Percentiles rank a stretch among this genome's conserved stretches.
Evolutionary conservation across 305 asterid species (phyloP).

Genomic region (Coffea humblotiana): DNA sequence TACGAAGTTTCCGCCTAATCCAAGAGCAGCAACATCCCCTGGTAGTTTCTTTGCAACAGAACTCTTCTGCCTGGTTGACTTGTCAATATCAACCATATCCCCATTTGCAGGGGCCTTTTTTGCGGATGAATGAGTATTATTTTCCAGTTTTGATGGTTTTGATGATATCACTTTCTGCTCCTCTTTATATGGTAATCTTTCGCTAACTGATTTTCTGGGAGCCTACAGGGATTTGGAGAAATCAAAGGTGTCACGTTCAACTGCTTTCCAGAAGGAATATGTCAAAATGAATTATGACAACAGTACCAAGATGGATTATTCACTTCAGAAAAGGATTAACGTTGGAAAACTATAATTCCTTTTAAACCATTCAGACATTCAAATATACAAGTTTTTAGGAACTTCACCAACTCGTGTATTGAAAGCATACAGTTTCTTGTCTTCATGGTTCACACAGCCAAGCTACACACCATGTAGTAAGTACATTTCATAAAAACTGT

Average conservation of each 20-base stretch:
- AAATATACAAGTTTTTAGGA: neutral
- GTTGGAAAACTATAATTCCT: neutral
- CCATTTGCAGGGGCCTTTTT: constrained; percentile 51
- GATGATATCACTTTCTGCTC: constrained; percentile 45
- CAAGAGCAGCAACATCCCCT: constrained; percentile 56
- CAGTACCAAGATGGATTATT: neutral
- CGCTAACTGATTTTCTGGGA: constrained; percentile 72
- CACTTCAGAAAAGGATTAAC: neutral
- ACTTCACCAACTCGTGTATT: neutral
- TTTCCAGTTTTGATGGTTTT: constrained; percentile 61
- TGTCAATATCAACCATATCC: constrained; percentile 48
- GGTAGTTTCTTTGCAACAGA: constrained; percentile 53
- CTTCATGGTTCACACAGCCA: neutral
- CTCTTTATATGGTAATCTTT: constrained; percentile 59
- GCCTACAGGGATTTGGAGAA: constrained; percentile 39
- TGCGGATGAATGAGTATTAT: constrained; percentile 41
- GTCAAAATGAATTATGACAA: neutral
- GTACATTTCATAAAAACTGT: neutral
- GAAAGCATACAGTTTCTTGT: neutral
- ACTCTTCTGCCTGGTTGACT: constrained; percentile 44
- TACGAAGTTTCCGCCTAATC: constrained; percentile 66
- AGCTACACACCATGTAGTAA: neutral
- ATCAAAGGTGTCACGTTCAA: neutral
- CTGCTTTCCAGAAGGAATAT: neutral
- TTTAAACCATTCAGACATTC: neutral